Percentiles rank a stretch among this genome's conserved stretches.
These are phyloP conservation scores for Heimioporus sp. DNA, from an alignment of 768 basidiomycete genomes.

Conservation along the genomic window DNA sequence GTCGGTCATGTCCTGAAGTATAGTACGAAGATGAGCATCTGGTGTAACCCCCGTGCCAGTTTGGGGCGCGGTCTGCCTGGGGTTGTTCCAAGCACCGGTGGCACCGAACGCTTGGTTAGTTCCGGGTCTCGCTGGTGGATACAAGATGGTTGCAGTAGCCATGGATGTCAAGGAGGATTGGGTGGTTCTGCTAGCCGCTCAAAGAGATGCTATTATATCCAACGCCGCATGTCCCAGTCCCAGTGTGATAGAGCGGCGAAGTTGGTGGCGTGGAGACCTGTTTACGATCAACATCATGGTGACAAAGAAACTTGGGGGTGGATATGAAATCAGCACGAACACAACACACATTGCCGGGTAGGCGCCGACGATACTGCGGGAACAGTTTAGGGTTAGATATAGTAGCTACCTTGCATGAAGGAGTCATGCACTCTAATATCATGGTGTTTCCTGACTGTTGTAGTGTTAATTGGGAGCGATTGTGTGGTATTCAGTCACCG, in stretches of 20 bases:
- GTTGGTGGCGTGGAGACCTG: neutral
- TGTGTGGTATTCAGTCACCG: no score
- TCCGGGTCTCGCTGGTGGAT: neutral
- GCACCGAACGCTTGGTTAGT: neutral
- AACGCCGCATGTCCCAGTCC: neutral
- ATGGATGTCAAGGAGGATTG: neutral
- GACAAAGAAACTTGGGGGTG: neutral
- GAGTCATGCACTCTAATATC: no score
- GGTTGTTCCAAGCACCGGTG: neutral
- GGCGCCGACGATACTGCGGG: no score
- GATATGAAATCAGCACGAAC: neutral
- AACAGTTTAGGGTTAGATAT: no score
- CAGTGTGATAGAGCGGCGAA: neutral
- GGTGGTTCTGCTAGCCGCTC: neutral
- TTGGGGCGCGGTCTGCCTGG: neutral
- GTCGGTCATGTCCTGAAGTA: neutral
- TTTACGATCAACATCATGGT: neutral
- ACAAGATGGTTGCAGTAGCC: slow-evolving; percentile 2
- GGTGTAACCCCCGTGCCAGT: neutral
- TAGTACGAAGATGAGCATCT: neutral
- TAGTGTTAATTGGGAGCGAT: no score
- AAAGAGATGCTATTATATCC: slow-evolving; percentile 9
- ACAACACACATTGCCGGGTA: no score
- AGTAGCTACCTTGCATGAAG: no score
- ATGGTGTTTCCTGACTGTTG: no score